These are phyloP conservation scores for Russula compacta DNA, from an alignment of 768 basidiomycete species.

Conservation along the genomic window DNA sequence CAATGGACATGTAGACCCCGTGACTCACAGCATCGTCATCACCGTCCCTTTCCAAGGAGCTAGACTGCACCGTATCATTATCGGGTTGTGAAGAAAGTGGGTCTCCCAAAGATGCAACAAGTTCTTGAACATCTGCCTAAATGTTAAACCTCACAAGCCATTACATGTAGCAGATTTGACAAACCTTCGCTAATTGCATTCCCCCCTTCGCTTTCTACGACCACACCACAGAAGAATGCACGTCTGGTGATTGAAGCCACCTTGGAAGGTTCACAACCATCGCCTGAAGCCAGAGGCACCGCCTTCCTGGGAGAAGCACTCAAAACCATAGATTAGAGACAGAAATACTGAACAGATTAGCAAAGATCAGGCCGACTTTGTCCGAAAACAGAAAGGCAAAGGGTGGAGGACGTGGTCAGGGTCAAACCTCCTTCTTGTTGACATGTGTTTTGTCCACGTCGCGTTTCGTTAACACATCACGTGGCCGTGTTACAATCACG, in stretches of 20 bases:
- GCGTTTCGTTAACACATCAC: conserved; percentile 6
- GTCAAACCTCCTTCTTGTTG: conserved; percentile 4
- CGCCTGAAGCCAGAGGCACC: conserved; percentile 62
- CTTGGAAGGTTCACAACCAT: conserved; percentile 41
- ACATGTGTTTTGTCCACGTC: conserved; percentile 11
- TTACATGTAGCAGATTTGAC: conserved; percentile 10
- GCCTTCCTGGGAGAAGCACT: conserved; percentile 64
- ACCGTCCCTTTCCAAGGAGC: conserved; percentile 29
- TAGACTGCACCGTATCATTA: conserved; percentile 34
- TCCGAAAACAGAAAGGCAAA: not conserved
- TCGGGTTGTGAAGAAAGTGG: conserved; percentile 47
- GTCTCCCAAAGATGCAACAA: conserved; percentile 69
- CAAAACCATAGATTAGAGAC: conserved; percentile 42
- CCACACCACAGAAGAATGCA: conserved; percentile 84
- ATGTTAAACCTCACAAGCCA: not conserved
- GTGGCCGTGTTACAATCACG: conserved; percentile 17
- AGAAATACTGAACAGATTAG: not conserved
- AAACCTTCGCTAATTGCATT: conserved; percentile 59
- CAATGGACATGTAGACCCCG: not conserved
- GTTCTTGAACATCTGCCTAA: conserved; percentile 13
- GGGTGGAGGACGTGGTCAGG: not conserved
- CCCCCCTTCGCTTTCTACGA: conserved; percentile 75
- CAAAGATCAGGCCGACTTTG: not conserved
- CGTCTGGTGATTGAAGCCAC: conserved; percentile 52
- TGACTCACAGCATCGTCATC: conserved; percentile 23